A percentile compares a stretch with the other conserved stretches of the same genome.
Conservation (phyloP, 352 stramenopile genomes). For the Pythium coloratum region DNA sequence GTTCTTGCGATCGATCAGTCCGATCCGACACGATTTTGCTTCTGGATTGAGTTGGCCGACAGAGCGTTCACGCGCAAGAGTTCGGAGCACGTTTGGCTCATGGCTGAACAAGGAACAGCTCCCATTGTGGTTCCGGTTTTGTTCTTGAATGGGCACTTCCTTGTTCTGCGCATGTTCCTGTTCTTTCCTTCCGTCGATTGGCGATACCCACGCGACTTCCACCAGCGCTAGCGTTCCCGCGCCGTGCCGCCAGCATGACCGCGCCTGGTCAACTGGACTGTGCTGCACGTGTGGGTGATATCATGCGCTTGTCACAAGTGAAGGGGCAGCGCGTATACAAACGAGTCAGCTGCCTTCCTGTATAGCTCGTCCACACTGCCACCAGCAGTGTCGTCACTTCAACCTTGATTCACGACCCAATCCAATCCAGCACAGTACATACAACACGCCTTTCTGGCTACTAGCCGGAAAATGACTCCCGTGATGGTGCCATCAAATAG, state of each 20-base stretch:
- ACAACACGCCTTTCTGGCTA: not conserved
- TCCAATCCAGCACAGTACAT: not conserved
- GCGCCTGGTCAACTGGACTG: not conserved
- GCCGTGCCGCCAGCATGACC: not conserved
- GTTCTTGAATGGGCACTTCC: not conserved
- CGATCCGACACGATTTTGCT: no score
- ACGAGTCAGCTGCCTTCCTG: not conserved
- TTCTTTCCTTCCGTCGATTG: constrained; percentile 5
- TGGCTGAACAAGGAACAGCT: not conserved
- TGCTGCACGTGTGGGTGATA: constrained; percentile 6
- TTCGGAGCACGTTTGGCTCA: not conserved
- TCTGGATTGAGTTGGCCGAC: no score
- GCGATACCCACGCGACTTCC: not conserved
- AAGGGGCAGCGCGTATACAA: not conserved
- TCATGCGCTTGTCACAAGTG: not conserved
- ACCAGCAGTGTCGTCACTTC: not conserved
- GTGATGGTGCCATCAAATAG: not conserved
- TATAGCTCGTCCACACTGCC: not conserved
- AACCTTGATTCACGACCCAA: not conserved
- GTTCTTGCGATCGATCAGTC: not conserved
- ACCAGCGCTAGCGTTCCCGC: not conserved
- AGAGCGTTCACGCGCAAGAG: no score
- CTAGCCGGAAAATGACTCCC: not conserved
- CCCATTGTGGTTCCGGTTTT: not conserved
- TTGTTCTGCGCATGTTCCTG: constrained; percentile 2